Base-by-base conservation (phyloP, 805 yeast species). In the Hanseniaspora meyeri region DNA sequence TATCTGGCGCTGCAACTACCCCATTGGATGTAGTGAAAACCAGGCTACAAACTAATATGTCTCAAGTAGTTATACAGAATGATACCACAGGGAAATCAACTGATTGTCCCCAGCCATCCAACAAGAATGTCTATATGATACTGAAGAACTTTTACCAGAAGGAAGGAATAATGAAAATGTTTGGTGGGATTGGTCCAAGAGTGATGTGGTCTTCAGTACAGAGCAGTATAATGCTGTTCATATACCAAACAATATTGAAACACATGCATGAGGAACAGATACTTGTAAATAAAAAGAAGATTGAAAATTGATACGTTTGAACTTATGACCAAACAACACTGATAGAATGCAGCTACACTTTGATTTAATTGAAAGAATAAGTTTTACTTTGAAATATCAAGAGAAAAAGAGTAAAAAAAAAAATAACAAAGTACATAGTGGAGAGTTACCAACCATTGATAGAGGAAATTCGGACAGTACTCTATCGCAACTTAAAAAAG, bases 151-250 rank as follows among this genome's bases (percentile, higher is more conserved):
- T 93, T 4, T 85, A 83, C 65, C 76, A 69, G 55, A 72, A 76
- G 29, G 96, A 93, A 67, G 97, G 98, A 0, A 53, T 83, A 0
- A 58, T 77, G 1, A 96, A 96, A 0, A 73, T 88, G 42, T 91
- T 93, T 69, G 80, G 90, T 36, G 99, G 99, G 0, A 96, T 93
- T 6, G 97, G 96, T 0, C 98, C 99, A 0, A 76, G 99, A 60
- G 82, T 89, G 61, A 84, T 93, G 4, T 93, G 99, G 99, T 91
- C 97, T 0, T 86, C 95, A 60, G 74, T 90, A 19, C 99, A 93
- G 68, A 87, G 96, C 68, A 86, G 95, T 61, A 84, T 93, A 49
- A 91, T 93, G 97, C 75, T 93, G 55, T 73, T 91, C 60, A 72
- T 90, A 42, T 93, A 93, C 69, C 98, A 93, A 68, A 73, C 81